Base-by-base conservation (phyloP, 352 stramenopile genomes). In the Globisporangium perplexum region DNA sequence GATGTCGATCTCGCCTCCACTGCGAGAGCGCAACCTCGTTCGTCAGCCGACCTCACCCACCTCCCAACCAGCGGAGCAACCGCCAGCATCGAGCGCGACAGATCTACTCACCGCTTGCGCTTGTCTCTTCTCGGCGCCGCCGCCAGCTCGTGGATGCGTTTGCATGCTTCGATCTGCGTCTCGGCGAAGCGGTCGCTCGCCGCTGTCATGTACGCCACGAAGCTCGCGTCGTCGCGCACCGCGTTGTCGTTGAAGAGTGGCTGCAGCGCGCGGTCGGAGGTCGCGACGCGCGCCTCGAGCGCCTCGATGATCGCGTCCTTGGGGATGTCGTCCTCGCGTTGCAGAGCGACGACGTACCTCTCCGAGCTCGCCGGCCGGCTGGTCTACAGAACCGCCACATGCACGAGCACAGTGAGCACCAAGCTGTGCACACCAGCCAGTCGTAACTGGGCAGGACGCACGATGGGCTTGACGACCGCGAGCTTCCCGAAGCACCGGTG, bases 321-420 rank as follows among this genome's bases (percentile, higher is more conserved):
- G 3, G 63, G 55, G 5, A 70, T 10, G 2, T 51, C 47, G 0
- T 33, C 10, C 15, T 63, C 65, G n/a, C 83, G 53, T 12, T 53
- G 44, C 47, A 65, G 55, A 4, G 68, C 70, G 6, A 89, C 62
- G 24, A 93, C 53, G 47, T 91, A 93, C 20, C 83, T 66, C 66
- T 93, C 83, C 0, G 83, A 93, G 42, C 83, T 93, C 7, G 79
- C 83, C 11, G 83, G 83, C 11, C 83, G 76, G 66, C 78, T 91
- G 1, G 80, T 90, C 83, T 93, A 51, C 3, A 55, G 20, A 38
- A 3, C 31, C 31, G 15, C 31, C 31, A 10, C 30, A 33, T 33
- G 6, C 30, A 33, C 30, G 10, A 5, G 10, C 30, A 33, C 30
- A 11, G 1, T 39, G 15, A 39, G 33, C 23, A 41, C 15, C n/a